A percentile compares a stretch with the other conserved stretches of the same genome.
phyloP scores from a whole-genome alignment of 2,329 filamentous ascomycete genomes.

The Calycina herbarum region DNA sequence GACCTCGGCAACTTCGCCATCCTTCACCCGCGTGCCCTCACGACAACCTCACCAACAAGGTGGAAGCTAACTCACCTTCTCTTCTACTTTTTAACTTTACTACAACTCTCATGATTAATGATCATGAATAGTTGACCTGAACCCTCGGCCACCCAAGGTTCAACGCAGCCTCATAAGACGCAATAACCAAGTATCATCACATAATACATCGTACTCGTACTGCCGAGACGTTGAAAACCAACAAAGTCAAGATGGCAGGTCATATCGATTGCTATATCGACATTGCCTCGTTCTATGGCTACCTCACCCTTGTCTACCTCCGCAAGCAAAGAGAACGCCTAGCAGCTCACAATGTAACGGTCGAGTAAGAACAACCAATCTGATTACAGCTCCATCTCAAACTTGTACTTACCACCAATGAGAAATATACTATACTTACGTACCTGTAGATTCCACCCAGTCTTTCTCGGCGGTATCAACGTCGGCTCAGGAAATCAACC shows the following conservation, averaged over 20 bases:
- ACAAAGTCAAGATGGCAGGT: constrained; percentile 50
- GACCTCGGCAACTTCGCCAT: background rate
- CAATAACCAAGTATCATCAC: background rate
- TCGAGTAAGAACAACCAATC: constrained; percentile 56
- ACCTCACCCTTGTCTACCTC: constrained; percentile 57
- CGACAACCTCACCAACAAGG: background rate
- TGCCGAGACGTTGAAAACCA: background rate
- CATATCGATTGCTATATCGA: constrained; percentile 68
- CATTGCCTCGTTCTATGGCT: constrained; percentile 65
- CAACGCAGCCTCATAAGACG: background rate
- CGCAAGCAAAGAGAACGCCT: constrained; percentile 55
- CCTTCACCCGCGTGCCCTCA: background rate
- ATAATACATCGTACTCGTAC: background rate
- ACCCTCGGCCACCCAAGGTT: background rate
- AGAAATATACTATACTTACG: background rate
- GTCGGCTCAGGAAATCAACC: constrained; percentile 66
- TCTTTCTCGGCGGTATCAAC: constrained; percentile 71
- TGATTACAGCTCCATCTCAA: background rate
- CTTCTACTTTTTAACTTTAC: background rate
- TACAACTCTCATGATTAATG: constrained; percentile 6
- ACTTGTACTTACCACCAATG: too few species aligned
- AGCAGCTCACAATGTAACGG: constrained; percentile 56
- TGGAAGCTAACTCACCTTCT: background rate
- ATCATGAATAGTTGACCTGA: constrained; percentile 5
- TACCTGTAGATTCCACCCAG: constrained; percentile 60